A percentile compares a stretch with the other conserved stretches of the same genome.
phyloP scores from a whole-genome alignment of 495 filamentous ascomycete species.

The Daldinia bambusicola region DNA sequence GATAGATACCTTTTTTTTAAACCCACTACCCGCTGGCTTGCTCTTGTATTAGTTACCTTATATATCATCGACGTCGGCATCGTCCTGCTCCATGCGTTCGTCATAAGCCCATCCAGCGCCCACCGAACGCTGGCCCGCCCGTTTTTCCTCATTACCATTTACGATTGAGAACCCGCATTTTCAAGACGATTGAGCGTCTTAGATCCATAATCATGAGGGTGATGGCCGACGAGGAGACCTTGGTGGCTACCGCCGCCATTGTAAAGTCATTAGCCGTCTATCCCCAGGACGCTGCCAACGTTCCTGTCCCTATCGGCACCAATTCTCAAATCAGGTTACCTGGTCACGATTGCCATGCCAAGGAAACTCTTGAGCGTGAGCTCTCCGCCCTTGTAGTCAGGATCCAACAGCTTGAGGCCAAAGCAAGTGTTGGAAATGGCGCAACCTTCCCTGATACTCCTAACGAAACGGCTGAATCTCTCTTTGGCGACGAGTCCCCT shows the following conservation, averaged over 20 bases:
- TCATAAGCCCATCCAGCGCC: conserved; percentile 52
- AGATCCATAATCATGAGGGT: conserved; percentile 31
- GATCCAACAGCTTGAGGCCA: conserved; percentile 74
- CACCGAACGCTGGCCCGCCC: conserved; percentile 55
- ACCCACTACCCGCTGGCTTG: conserved; percentile 6
- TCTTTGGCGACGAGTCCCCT: conserved; percentile 60
- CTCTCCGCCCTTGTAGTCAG: conserved; percentile 73
- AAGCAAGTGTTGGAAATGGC: conserved; percentile 65
- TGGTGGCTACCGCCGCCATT: conserved; percentile 70
- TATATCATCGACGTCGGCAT: conserved; percentile 28
- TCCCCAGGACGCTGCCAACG: conserved; percentile 43
- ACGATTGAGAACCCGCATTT: conserved; percentile 20
- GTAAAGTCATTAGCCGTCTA: conserved; percentile 70
- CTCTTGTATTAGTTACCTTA: conserved; percentile 15
- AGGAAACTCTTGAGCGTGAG: conserved; percentile 75
- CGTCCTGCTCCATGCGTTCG: conserved; percentile 55
- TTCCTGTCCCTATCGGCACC: conserved; percentile 45
- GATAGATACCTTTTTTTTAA: conserved; percentile 28
- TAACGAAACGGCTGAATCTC: conserved; percentile 63
- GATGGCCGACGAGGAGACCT: conserved; percentile 70
- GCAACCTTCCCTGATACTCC: conserved; percentile 71
- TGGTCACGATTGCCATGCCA: conserved; percentile 70
- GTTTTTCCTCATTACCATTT: conserved; percentile 18
- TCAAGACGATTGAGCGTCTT: conserved; percentile 17
- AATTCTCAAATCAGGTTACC: conserved; percentile 67